Conservation (phyloP, 441 rosid genomes). For the Omphalea diandra region DNA sequence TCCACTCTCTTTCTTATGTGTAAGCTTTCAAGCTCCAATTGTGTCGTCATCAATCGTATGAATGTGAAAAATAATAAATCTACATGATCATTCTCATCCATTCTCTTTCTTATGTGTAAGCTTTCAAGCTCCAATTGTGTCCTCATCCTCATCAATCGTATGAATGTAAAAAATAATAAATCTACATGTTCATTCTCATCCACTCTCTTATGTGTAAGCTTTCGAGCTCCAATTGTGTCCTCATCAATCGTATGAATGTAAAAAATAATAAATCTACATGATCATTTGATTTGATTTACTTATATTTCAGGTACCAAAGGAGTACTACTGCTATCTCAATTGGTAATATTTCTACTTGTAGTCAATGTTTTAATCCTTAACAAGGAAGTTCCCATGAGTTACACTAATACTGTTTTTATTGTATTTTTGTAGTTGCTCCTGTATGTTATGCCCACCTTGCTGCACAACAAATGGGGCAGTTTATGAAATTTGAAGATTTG, state of each 20-base stretch:
- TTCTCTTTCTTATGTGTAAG: background rate
- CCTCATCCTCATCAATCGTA: background rate
- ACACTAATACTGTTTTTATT: background rate
- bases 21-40: slow-evolving; percentile 37
- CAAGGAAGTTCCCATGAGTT: background rate
- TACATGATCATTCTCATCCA: background rate
- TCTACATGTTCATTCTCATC: background rate
- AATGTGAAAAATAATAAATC: background rate
- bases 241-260: background rate
- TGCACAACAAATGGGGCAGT: slow-evolving; percentile 73
- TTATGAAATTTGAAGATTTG: slow-evolving; percentile 62
- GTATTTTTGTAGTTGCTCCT: slow-evolving; percentile 70
- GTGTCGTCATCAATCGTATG: background rate
- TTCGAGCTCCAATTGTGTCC: background rate
- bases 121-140: background rate
- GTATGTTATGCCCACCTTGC: slow-evolving; percentile 91
- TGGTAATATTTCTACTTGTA: slow-evolving; percentile 40
- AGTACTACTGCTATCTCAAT: slow-evolving; percentile 80
- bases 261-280: background rate
- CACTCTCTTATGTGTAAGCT: background rate
- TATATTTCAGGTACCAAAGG: slow-evolving; percentile 68
- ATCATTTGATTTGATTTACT: background rate
- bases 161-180: background rate
- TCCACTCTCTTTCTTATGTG: slow-evolving; percentile 82
- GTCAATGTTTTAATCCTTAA: background rate